Evolutionary conservation across 768 basidiomycete genomes (phyloP).

Genomic region (Tricholoma matsutake): DNA sequence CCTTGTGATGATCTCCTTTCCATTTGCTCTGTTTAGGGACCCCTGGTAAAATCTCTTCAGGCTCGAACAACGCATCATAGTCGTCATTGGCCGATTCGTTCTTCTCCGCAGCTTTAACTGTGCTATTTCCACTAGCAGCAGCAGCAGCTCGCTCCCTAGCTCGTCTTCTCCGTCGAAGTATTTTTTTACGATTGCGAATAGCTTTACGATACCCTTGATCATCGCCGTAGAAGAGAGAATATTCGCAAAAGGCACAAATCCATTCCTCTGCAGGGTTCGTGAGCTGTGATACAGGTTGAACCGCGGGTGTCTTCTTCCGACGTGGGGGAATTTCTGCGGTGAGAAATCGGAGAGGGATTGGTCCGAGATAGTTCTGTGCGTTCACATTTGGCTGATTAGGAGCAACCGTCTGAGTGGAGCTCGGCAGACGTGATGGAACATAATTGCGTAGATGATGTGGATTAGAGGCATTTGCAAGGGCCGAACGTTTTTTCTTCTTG

Average conservation of each 20-base stretch:
- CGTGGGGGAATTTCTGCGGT: slow-evolving; percentile 62
- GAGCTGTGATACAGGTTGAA: slow-evolving; percentile 25
- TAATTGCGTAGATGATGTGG: slow-evolving; percentile 96
- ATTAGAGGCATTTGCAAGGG: slow-evolving; percentile 89
- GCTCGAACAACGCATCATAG: slow-evolving; percentile 27
- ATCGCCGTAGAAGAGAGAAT: slow-evolving; percentile 87
- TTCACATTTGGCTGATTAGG: slow-evolving; percentile 32
- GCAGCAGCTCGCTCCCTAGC: slow-evolving; percentile 69
- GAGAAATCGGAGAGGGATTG: slow-evolving; percentile 63
- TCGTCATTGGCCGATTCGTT: slow-evolving; percentile 19
- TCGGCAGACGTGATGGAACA: slow-evolving; percentile 77
- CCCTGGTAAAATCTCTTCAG: slow-evolving; percentile 6
- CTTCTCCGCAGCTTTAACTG: slow-evolving; percentile 21
- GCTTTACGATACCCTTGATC: slow-evolving; percentile 62
- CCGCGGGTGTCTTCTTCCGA: slow-evolving; percentile 19
- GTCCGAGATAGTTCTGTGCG: slow-evolving; percentile 51
- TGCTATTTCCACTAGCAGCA: slow-evolving; percentile 35
- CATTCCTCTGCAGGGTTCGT: slow-evolving; percentile 78
- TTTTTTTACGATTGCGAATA: slow-evolving; percentile 73
- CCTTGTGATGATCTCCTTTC: slow-evolving; percentile 18
- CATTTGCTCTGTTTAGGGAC: slow-evolving; percentile 17
- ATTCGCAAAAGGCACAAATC: slow-evolving; percentile 95
- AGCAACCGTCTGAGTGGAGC: slow-evolving; percentile 34
- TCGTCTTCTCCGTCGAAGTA: slow-evolving; percentile 63
- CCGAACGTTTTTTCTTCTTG: slow-evolving; percentile 95